Percentiles rank a stretch among this genome's conserved stretches.
These are phyloP conservation scores for Metarhizium sp. DNA, from an alignment of 2,329 filamentous ascomycete species.

Conservation along the genomic window DNA sequence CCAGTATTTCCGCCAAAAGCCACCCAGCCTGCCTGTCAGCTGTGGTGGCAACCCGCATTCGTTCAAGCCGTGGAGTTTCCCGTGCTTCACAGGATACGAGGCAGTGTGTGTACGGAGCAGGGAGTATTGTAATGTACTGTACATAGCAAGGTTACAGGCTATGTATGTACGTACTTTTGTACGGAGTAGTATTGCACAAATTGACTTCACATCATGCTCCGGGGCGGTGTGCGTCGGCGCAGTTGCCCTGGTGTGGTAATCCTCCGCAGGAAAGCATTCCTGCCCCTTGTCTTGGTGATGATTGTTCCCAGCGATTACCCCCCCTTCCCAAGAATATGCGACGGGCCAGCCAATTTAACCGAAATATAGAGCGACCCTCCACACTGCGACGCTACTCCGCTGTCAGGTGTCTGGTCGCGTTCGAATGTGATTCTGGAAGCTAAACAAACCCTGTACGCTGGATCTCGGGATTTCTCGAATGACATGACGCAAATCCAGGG, in stretches of 20 bases:
- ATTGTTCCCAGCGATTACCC: neutral
- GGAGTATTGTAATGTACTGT: too few species aligned
- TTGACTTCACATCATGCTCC: neutral
- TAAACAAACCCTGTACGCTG: neutral
- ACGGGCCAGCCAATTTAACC: neutral
- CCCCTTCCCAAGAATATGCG: neutral
- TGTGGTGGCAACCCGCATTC: neutral
- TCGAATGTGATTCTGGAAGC: neutral
- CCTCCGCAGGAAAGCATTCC: neutral
- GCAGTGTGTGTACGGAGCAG: too few species aligned
- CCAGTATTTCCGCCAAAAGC: neutral
- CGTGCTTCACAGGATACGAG: too few species aligned
- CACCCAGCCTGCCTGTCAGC: neutral
- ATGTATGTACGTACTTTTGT: too few species aligned
- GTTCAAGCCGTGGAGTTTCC: neutral
- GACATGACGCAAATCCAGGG: neutral
- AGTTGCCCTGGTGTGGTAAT: neutral
- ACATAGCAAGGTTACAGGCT: too few species aligned
- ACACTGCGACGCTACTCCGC: neutral
- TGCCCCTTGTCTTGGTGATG: neutral
- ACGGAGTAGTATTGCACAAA: too few species aligned
- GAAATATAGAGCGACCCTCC: neutral
- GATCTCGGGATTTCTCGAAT: neutral
- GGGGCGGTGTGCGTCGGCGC: neutral
- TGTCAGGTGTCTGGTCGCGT: neutral